phyloP scores from a whole-genome alignment of 1,139 yeast species.

The Lodderomyces beijingensis region DNA sequence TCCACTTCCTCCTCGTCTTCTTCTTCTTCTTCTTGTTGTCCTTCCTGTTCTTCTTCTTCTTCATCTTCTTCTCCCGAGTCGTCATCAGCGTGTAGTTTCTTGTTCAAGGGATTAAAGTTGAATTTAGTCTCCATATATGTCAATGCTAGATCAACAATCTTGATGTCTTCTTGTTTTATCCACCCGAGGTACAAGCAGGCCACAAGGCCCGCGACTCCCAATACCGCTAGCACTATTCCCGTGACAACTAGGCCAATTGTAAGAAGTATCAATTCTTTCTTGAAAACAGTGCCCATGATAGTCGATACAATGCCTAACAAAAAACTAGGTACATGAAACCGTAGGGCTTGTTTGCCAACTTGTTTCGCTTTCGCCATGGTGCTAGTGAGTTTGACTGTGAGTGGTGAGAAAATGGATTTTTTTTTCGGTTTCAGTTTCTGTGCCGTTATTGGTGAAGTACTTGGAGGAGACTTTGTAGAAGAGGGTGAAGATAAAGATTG shows the following conservation, averaged over 20 bases:
- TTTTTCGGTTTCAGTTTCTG: too few species aligned
- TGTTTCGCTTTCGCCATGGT: slow-evolving; percentile 6
- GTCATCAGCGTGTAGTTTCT: not conserved
- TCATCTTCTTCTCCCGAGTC: not conserved
- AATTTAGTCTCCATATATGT: slow-evolving; percentile 2
- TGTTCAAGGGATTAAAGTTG: too few species aligned
- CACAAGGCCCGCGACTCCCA: slow-evolving; percentile 15
- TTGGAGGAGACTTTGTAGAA: too few species aligned
- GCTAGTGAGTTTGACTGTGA: slow-evolving; percentile 4
- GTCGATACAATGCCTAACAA: slow-evolving; percentile 22
- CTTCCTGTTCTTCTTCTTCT: slow-evolving; percentile 4
- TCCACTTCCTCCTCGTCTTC: slow-evolving; percentile 3
- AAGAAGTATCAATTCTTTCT: slow-evolving; percentile 4
- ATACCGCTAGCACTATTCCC: slow-evolving; percentile 17
- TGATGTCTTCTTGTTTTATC: slow-evolving; percentile 5
- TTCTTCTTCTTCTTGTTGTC: slow-evolving; percentile 2
- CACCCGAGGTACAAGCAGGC: slow-evolving; percentile 31
- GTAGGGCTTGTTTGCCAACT: not conserved
- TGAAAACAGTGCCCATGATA: slow-evolving; percentile 4
- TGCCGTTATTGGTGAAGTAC: too few species aligned
- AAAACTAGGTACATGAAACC: slow-evolving; percentile 31
- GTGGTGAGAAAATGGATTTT: too few species aligned
- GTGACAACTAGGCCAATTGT: slow-evolving; percentile 5
- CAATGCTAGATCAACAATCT: slow-evolving; percentile 2
- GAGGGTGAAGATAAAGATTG: too few species aligned